Percentiles rank a stretch among this genome's conserved stretches.
phyloP scores from a whole-genome alignment of 1,284 basidiomycete species.

The Leccinum subatratum region DNA sequence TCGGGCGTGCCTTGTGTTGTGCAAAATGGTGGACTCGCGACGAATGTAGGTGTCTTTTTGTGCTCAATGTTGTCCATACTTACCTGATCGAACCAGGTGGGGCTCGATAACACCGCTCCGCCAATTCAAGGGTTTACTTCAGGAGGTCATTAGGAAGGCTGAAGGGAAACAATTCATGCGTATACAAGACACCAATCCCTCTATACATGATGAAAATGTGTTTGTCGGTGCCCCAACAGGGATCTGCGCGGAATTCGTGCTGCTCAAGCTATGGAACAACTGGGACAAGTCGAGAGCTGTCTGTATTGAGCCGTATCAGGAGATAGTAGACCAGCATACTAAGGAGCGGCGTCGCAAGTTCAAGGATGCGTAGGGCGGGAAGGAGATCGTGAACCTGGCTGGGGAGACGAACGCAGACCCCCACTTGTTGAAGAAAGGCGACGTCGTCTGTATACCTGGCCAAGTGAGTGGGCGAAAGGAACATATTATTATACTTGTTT shows the following conservation, averaged over 20 bases:
- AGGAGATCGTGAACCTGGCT: constrained; percentile 30
- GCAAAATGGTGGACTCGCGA: constrained; percentile 95
- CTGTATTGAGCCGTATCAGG: constrained; percentile 94
- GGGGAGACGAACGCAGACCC: no score
- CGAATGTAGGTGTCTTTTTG: constrained; percentile 74
- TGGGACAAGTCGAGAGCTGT: constrained; percentile 82
- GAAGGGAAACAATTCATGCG: no score
- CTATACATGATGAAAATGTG: constrained; percentile 94
- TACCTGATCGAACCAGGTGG: no score
- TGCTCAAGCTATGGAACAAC: constrained; percentile 90
- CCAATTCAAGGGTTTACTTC: constrained; percentile 40
- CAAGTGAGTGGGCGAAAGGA: constrained; percentile 48
- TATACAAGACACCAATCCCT: constrained; percentile 63
- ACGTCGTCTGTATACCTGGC: constrained; percentile 76
- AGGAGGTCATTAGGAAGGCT: constrained; percentile 85
- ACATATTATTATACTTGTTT: not conserved
- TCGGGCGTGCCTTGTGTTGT: constrained; percentile 85
- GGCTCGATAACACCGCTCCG: constrained; percentile 86
- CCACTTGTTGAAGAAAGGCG: no score
- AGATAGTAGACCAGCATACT: constrained; percentile 91
- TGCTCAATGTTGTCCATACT: no score
- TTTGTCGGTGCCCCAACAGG: constrained; percentile 93
- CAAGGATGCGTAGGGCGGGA: constrained; percentile 75
- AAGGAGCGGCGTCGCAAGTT: constrained; percentile 90
- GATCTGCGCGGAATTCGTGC: constrained; percentile 93